Evolutionary conservation across 768 basidiomycete genomes (phyloP).

Genomic region (Russula sp.): DNA sequence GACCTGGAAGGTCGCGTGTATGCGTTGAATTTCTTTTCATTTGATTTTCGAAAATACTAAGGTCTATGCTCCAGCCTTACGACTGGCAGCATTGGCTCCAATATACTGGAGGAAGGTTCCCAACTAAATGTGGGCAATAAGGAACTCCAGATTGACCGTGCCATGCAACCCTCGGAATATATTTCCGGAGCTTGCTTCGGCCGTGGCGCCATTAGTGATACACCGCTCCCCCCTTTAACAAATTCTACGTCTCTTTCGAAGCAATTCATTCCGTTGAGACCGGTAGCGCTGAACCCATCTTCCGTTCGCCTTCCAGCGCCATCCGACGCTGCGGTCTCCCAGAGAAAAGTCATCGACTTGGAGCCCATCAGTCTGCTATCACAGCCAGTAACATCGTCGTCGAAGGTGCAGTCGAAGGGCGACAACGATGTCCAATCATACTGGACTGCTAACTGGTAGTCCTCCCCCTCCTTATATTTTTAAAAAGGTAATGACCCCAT

Average conservation of each 20-base stretch:
- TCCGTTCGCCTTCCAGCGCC: conserved; percentile 23
- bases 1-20: conserved; percentile 62
- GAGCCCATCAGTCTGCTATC: conserved; percentile 32
- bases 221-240: conserved; percentile 18
- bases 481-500: background rate
- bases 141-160: conserved; percentile 59
- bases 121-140: conserved; percentile 42
- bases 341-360: conserved; percentile 31
- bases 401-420: conserved; percentile 11
- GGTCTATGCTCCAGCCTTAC: conserved; percentile 37
- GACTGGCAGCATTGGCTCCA: conserved; percentile 39
- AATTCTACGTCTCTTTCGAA: conserved; percentile 29
- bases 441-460: conserved; percentile 69
- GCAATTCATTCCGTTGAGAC: conserved; percentile 28
- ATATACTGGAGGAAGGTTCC: conserved; percentile 32
- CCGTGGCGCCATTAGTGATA: conserved; percentile 24
- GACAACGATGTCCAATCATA: conserved; percentile 29
- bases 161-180: conserved; percentile 47
- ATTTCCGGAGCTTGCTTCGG: conserved; percentile 62
- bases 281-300: conserved; percentile 27
- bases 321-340: conserved; percentile 21
- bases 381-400: background rate
- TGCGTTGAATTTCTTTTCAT: conserved; percentile 21
- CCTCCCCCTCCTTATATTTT: background rate
- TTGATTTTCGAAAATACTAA: background rate